Percentiles rank a stretch among this genome's conserved stretches.
phyloP scores from a whole-genome alignment of 1,139 yeast genomes.

The Candida tunisiensis region DNA sequence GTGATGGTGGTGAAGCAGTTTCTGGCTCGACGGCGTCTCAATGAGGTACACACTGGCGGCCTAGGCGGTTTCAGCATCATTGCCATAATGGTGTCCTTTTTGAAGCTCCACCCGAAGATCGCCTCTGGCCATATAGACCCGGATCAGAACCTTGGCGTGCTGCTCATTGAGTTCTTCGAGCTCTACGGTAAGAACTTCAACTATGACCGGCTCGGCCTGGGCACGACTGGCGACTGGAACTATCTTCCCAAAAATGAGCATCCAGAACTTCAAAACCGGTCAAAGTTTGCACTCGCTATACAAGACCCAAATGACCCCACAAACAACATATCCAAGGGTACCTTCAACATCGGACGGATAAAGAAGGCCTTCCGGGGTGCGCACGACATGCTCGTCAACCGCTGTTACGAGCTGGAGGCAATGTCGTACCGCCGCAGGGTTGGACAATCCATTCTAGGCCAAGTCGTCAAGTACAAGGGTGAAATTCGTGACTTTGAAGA shows the following conservation, averaged over 20 bases:
- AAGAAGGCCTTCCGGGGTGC: conserved; percentile 90
- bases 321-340: conserved; percentile 77
- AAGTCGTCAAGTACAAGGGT: conserved; percentile 62
- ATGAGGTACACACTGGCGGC: conserved; percentile 94
- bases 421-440: conserved; percentile 52
- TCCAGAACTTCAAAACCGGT: conserved; percentile 37
- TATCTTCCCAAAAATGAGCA: conserved; percentile 43
- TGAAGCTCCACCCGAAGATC: conserved; percentile 61
- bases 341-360: conserved; percentile 65
- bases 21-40: conserved; percentile 58
- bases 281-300: conserved; percentile 54
- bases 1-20: conserved; percentile 81
- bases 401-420: conserved; percentile 22
- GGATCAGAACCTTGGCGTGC: conserved; percentile 65
- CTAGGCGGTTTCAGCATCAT: conserved; percentile 90
- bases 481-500: conserved; percentile 66
- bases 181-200: conserved; percentile 89
- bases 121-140: conserved; percentile 52
- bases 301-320: conserved; percentile 79
- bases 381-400: conserved; percentile 38
- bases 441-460: conserved; percentile 67
- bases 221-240: conserved; percentile 27
- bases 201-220: conserved; percentile 44
- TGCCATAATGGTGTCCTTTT: conserved; percentile 70
- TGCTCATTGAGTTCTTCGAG: conserved; percentile 85